A percentile compares a stretch with the other conserved stretches of the same genome.
phyloP scores from a whole-genome alignment of 768 basidiomycete genomes.

The Cystofilobasidium capitatum region DNA sequence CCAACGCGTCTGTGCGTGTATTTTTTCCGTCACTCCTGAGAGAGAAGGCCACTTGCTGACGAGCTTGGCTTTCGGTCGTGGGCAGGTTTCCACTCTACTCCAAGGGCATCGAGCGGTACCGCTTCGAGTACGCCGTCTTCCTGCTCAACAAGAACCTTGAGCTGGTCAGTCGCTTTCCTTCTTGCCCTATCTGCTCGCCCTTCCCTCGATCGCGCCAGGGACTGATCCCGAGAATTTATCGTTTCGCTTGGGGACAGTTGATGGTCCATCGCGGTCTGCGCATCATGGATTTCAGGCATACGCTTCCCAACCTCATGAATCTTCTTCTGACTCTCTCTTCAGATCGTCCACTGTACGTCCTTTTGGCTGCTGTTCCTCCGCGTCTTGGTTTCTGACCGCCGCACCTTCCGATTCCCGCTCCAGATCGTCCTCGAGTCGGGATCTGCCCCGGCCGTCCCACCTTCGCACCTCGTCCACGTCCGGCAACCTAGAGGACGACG shows the following conservation, averaged over 20 bases:
- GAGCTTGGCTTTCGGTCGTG: not conserved
- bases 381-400: not conserved
- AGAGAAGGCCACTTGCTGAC: not conserved
- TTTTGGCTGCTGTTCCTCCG: not conserved
- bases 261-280: constrained; percentile 84
- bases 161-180: constrained; percentile 49
- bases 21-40: too few species aligned
- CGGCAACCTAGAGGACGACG: not conserved
- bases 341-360: not conserved
- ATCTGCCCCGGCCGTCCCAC: not conserved
- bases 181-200: not conserved
- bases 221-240: not conserved
- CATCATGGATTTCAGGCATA: constrained; percentile 87
- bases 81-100: constrained; percentile 87
- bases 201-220: not conserved
- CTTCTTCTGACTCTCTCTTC: constrained; percentile 68
- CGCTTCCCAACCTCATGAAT: constrained; percentile 92
- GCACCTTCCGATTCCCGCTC: not conserved
- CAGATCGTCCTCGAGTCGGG: not conserved
- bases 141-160: constrained; percentile 96
- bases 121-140: constrained; percentile 96
- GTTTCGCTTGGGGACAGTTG: constrained; percentile 55
- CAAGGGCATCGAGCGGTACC: constrained; percentile 87
- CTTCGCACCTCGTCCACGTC: not conserved
- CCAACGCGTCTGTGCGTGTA: constrained; percentile 66